Conservation (phyloP, 805 yeast species). For the Kazachstania kunashirensis region DNA sequence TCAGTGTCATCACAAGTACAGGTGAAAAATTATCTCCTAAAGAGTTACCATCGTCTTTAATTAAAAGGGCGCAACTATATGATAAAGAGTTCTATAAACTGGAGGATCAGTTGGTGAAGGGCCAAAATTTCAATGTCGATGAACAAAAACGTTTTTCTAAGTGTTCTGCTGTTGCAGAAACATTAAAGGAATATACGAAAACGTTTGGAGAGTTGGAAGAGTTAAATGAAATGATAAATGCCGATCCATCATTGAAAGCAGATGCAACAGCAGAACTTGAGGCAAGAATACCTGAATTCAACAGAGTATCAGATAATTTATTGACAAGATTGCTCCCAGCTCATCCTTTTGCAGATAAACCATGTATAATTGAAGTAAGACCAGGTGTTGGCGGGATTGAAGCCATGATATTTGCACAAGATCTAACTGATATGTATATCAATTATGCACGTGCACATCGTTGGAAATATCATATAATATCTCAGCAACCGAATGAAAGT, state of each 20-base stretch:
- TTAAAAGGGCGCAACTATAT: constrained; percentile 38
- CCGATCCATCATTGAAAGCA: constrained; percentile 31
- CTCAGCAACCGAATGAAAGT: constrained; percentile 44
- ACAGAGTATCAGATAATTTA: constrained; percentile 35
- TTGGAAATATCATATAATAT: constrained; percentile 60
- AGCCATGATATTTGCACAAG: constrained; percentile 78
- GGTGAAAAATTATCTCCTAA: not conserved
- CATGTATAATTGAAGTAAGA: constrained; percentile 74
- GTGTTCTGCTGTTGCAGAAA: constrained; percentile 36
- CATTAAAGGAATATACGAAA: constrained; percentile 32
- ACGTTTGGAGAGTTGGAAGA: constrained; percentile 29
- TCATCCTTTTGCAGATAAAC: constrained; percentile 62
- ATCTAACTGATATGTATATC: constrained; percentile 71
- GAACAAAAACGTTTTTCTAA: constrained; percentile 42
- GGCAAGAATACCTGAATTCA: constrained; percentile 36
- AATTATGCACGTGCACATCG: constrained; percentile 52
- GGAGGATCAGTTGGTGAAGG: constrained; percentile 35
- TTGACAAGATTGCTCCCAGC: constrained; percentile 61
- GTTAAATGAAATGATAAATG: constrained; percentile 24
- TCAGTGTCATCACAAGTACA: not conserved
- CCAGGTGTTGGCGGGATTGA: constrained; percentile 97
- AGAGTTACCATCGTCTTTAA: constrained; percentile 43
- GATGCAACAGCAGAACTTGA: constrained; percentile 60
- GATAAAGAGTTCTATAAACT: constrained; percentile 34
- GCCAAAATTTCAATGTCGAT: constrained; percentile 35